Percentiles rank a stretch among this genome's conserved stretches.
These are phyloP conservation scores for Leishmania lainsoni DNA, from an alignment of 208 protist species.

Conservation along the genomic window DNA sequence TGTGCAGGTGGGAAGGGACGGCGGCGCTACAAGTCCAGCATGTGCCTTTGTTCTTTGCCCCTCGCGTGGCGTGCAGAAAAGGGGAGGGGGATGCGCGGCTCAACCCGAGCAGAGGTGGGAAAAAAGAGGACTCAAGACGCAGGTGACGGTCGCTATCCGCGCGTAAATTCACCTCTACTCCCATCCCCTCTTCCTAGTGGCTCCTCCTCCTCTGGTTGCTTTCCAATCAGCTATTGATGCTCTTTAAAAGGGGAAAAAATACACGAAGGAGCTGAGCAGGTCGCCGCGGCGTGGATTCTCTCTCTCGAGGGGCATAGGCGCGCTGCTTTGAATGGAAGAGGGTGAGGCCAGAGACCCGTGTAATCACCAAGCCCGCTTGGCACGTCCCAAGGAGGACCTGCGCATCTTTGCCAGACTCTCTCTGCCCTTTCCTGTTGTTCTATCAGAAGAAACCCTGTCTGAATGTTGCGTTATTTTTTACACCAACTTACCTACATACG, in stretches of 20 bases:
- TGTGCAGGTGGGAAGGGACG: not conserved
- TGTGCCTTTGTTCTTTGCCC: not conserved
- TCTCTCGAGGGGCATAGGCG: too few relatives aligned
- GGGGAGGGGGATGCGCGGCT: not conserved
- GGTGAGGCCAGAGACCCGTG: not conserved
- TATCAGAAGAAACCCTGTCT: not conserved
- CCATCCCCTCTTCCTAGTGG: not conserved
- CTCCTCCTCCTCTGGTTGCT: not conserved
- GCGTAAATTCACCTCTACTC: not conserved
- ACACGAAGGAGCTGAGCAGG: not conserved
- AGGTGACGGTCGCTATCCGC: not conserved
- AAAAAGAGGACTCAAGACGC: not conserved
- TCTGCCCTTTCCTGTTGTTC: not conserved
- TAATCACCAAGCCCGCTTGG: not conserved
- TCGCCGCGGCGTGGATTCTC: not conserved
- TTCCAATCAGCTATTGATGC: not conserved
- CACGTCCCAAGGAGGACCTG: not conserved
- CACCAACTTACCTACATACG: not conserved
- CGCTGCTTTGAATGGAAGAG: not conserved
- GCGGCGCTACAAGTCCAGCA: not conserved
- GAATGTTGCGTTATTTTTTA: not conserved
- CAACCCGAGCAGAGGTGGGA: not conserved
- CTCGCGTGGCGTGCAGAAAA: not conserved
- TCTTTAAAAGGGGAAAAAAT: not conserved
- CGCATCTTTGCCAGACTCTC: not conserved